Base-by-base conservation (phyloP, 129 eudicot genomes). In the Centella asiatica region DNA sequence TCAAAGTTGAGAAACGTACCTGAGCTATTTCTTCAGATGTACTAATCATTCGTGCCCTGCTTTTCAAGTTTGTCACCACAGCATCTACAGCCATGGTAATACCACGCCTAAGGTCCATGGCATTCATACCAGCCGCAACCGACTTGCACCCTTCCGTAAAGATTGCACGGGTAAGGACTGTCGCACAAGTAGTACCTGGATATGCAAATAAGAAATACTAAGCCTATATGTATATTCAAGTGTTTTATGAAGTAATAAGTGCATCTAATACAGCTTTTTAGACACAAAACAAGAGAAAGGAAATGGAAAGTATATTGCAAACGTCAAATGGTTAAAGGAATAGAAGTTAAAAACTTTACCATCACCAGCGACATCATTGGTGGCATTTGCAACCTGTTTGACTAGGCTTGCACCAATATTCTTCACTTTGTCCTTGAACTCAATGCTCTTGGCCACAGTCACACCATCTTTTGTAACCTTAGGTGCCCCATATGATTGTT, bases 401-500 rank as follows among this genome's bases (percentile, higher is more conserved):
- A 88, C 96, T 20, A 88, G 83, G 73, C 89, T 81, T 12, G 94
- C 96, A 45, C 96, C 96, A 63, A 88, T 72, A 44, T 88, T 88
- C 76, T 79, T 85, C 18, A 77, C 78, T 69, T 67, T 88, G 64
- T 88, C 96, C 64, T 80, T 82, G 65, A 88, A 88, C 42, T 88
- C 96, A 36, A 88, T 82, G 68, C 83, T 75, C 59, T 85, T 85
- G 28, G 94, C 94, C 10, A 88, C 96, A 1, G 96, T 85, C 4
- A 85, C 97, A 69, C 97, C 97, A 49, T 89, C 97, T 69, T 89
- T 89, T 18, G 97, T 89, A 66, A 89, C 95, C 71, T 85, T 89
- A 31, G 97, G 97, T 24, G 95, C 86, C 40, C 97, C 95, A 65
- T 74, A 89, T 1, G 61, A 31, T 56, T 56, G 61, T 31, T 56